Evolutionary conservation across 805 yeast species (phyloP), one percentile per base, ranked within the genome.

Genomic region (Myxozyma vanderwaltii): DNA sequence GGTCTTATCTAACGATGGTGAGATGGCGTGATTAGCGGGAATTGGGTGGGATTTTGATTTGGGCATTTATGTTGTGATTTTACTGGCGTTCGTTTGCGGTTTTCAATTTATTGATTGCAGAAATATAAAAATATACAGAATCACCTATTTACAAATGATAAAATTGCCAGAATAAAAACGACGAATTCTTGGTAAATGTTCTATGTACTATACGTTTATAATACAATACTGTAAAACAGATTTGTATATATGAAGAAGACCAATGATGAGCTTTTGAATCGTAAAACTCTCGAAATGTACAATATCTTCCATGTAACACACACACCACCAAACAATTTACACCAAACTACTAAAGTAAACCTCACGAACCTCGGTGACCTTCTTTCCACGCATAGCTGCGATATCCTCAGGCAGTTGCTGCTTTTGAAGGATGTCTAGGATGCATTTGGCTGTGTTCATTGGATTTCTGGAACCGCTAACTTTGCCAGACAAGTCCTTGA

Each of bases 341-440:
- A n/a, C n/a, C n/a, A n/a, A n/a, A 13, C 50, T 39, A 3, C 44
- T 51, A 29, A 55, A 55, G 78, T 92, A 94, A 43, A 89, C 85
- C 77, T 88, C 89, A 74, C 95, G 86, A 71, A 94, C 86, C 74
- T 94, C 98, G 39, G 90, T 91, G 70, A 92, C 82, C 81, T 90
- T 90, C 82, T 92, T 92, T 63, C 99, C 99, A 77, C 99, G 84
- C 68, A 86, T 88, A 53, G 85, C 80, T 4, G 98, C 97, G 72
- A 92, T 81, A 68, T 91, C 96, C 69, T 89, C 95, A 68, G 89
- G 80, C 1, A 95, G 81, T 65, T 82, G 83, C 75, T 91, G 98
- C 69, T 84, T 83, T 52, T 81, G 78, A 65, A 94, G 81, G 0
- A 97, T 97, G 72, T 89, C 95, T 59, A 91, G 79, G 52, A 91